Base-by-base conservation (phyloP, 441 rosid genomes). In the Cnidoscolus chayamansa region DNA sequence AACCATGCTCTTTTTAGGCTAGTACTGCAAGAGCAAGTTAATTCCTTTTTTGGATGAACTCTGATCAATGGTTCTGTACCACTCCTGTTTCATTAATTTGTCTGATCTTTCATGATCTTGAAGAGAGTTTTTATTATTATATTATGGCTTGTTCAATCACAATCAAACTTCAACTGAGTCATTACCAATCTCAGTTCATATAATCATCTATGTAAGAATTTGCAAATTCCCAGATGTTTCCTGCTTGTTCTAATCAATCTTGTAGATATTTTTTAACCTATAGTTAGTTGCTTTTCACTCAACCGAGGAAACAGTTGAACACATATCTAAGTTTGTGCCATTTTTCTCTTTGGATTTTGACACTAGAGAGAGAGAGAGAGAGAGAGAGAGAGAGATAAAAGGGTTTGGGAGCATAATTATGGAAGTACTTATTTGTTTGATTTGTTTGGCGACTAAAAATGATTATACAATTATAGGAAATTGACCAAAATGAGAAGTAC, bases 401-500 rank as follows among this genome's bases (percentile, higher is more conserved):
- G 68, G 30, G 43, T 68, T 70, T 68, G 48, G 59, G 71, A 69
- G 49, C 72, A 77, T 40, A 20, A 50, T 30, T 61, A 54, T 65
- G 67, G 66, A 71, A 20, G 70, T 65, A 66, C 74, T 68, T 64
- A 13, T 72, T 75, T 75, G 67, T 78, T 73, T 74, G 74, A 63
- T 78, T 63, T 54, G 67, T 35, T 2, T 64, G 66, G 64, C 32
- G 67, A 70, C 63, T 12, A n/a, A 47, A n/a, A 72, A 77, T 75
- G 77, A 81, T 79, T 64, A 63, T 56, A 74, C 56, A 65, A 74
- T 69, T 78, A 81, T 68, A 63, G 57, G 74, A 54, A 68, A 76
- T 49, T 74, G 68, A 50, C 67, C 60, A 65, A 65, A 68, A 73
- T 13, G 40, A 55, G 3, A 74, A 67, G 84, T 67, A 67, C 76